Evolutionary conservation across 1,139 yeast genomes (phyloP).

Genomic region (Diutina scorzettiae): DNA sequence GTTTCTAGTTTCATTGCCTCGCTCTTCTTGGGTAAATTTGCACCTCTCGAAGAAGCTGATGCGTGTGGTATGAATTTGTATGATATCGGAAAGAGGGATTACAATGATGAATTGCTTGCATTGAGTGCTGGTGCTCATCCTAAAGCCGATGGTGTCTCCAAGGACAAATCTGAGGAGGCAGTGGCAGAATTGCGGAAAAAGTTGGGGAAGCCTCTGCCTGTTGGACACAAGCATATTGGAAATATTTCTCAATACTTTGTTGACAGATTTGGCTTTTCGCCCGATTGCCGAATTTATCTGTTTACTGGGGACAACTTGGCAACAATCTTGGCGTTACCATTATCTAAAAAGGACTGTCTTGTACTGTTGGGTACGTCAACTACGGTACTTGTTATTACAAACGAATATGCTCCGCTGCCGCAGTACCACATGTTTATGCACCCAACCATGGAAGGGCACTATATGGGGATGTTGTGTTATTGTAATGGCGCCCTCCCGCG

Average conservation of each 20-base stretch:
- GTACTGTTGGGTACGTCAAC: slow-evolving; percentile 86
- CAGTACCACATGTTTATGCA: slow-evolving; percentile 80
- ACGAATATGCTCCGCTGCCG: slow-evolving; percentile 65
- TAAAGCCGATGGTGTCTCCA: slow-evolving; percentile 8
- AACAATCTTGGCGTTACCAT: slow-evolving; percentile 73
- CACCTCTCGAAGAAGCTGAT: slow-evolving; percentile 69
- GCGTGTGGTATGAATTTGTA: slow-evolving; percentile 89
- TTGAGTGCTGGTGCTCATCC: slow-evolving; percentile 30
- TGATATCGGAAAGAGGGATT: slow-evolving; percentile 44
- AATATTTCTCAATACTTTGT: slow-evolving; percentile 47
- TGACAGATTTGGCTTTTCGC: slow-evolving; percentile 47
- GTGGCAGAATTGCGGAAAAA: slow-evolving; percentile 30
- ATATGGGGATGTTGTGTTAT: slow-evolving; percentile 93
- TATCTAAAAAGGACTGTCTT: slow-evolving; percentile 63
- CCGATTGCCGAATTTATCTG: slow-evolving; percentile 44
- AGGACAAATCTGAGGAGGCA: slow-evolving; percentile 17
- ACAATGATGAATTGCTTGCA: slow-evolving; percentile 41
- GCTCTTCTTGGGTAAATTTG: slow-evolving; percentile 50
- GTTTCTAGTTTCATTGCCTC: slow-evolving; percentile 75
- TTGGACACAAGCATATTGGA: slow-evolving; percentile 31
- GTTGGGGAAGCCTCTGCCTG: slow-evolving; percentile 41
- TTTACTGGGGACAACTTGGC: slow-evolving; percentile 92
- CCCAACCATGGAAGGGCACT: slow-evolving; percentile 65
- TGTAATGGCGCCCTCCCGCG: slow-evolving; percentile 87
- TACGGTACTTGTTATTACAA: slow-evolving; percentile 72